Base-by-base conservation (phyloP, 305 asterid genomes). In the Rubia tinctorum region DNA sequence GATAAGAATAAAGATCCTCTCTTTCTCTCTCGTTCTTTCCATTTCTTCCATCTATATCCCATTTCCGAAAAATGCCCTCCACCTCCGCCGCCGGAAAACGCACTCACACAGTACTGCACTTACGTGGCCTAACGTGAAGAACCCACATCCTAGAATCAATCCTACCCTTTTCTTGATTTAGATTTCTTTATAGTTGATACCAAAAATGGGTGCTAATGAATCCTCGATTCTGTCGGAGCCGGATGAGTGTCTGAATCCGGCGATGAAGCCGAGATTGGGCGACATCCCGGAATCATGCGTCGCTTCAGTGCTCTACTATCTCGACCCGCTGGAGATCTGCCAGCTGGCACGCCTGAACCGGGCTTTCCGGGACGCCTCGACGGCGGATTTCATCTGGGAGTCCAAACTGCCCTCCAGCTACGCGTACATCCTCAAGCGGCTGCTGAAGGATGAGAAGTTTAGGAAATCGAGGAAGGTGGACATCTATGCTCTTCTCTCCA, bases 271-370 rank as follows among this genome's bases (percentile, higher is more conserved):
- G 43, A 86, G 80, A 39, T 79, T 91, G 55, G 89, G 86, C 69
- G 97, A 91, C 43, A 83, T 91, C 40, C 96, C 97, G 20, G 97
- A 90, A 69, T 75, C 89, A 7, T 91, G 96, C 51, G 75, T 88
- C 13, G 97, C 97, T 15, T 67, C 82, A n/a, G 88, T 87, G 2
- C 85, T 91, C 0, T 84, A 89, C 20, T 77, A 81, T 82, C 64
- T 91, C 69, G 30, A 89, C 20, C 30, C 30, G 30, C 2, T 2
- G 30, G 30, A 27, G 30, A 27, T 27, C 30, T 27, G 30, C 30
- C 30, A 27, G 30, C 30, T 27, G 30, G 30, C 30, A 27, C 30
- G 30, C 30, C 30, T 27, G 30, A 27, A 27, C 30, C 30, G 30
- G 30, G 30, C 30, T 27, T 27, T 27, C 30, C 30, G 30, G 30